Percentiles rank a stretch among this genome's conserved stretches.
Conservation (phyloP, 2,329 filamentous ascomycete species). For the Trichoderma citrinoviride region DNA sequence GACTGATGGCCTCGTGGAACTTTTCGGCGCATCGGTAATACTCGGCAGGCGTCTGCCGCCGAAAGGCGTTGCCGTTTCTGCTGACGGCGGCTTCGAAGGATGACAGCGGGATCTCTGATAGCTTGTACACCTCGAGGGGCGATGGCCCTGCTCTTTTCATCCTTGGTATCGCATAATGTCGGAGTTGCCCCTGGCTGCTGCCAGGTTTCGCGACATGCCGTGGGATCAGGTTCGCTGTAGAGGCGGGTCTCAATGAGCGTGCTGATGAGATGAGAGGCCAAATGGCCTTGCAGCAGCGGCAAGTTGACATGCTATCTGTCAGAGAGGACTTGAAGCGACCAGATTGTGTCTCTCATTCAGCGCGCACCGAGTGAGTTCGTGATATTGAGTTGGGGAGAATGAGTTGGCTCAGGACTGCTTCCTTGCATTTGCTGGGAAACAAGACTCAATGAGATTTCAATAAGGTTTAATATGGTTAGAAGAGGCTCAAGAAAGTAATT, state of each 20-base stretch:
- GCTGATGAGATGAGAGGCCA: neutral
- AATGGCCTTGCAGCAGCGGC: neutral
- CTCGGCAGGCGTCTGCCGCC: conserved; percentile 25
- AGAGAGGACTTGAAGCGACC: neutral
- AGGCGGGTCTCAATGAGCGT: neutral
- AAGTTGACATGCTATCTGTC: neutral
- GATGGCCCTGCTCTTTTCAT: conserved; percentile 8
- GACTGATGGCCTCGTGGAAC: conserved; percentile 27
- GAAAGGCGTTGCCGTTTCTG: conserved; percentile 23
- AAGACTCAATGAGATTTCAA: no score
- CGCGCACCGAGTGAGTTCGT: no score
- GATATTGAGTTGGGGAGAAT: neutral
- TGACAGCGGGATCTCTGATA: conserved; percentile 27
- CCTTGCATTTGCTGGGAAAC: no score
- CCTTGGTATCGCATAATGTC: conserved; percentile 17
- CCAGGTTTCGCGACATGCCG: neutral
- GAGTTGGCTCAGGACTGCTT: neutral
- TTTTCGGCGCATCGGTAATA: conserved; percentile 29
- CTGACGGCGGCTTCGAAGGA: conserved; percentile 27
- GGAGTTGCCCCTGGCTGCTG: neutral
- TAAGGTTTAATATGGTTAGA: no score
- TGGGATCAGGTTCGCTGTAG: neutral
- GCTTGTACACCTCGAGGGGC: conserved; percentile 24
- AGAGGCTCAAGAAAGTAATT: no score
- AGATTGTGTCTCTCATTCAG: neutral